These are phyloP conservation scores for Fusarium luffae DNA, from an alignment of 2,329 filamentous ascomycete genomes.

Conservation along the genomic window DNA sequence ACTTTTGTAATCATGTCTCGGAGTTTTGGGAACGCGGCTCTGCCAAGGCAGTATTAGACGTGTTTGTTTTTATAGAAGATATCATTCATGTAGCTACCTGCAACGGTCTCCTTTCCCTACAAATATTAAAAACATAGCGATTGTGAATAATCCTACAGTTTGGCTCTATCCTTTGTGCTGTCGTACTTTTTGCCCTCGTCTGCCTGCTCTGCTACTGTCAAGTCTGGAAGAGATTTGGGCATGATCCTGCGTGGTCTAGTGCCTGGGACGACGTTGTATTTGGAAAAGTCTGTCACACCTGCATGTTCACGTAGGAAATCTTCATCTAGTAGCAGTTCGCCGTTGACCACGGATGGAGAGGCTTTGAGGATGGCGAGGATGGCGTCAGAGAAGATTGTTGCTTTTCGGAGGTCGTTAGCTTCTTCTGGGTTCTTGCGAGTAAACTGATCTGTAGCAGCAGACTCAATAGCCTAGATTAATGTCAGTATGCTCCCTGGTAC, in stretches of 20 bases:
- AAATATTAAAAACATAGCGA: conserved; percentile 24
- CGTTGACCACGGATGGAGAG: conserved; percentile 72
- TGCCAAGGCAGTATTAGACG: conserved; percentile 39
- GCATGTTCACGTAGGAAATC: conserved; percentile 77
- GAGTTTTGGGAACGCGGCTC: conserved; percentile 38
- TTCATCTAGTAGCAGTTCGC: conserved; percentile 78
- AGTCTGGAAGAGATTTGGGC: conserved; percentile 74
- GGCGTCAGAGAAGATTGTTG: conserved; percentile 83
- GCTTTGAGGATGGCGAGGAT: conserved; percentile 76
- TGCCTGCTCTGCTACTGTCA: conserved; percentile 80
- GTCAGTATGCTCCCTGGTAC: neutral
- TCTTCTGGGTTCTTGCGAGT: conserved; percentile 58
- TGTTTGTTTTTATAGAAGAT: conserved; percentile 38
- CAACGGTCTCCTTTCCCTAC: conserved; percentile 19
- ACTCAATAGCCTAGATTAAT: conserved; percentile 71
- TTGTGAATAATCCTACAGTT: conserved; percentile 49
- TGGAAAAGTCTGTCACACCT: conserved; percentile 75
- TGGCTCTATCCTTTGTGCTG: conserved; percentile 62
- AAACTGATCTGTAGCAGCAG: conserved; percentile 73
- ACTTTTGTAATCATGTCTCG: conserved; percentile 34
- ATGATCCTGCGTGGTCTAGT: conserved; percentile 78
- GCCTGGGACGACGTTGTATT: conserved; percentile 76
- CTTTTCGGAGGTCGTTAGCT: conserved; percentile 70
- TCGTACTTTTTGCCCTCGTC: conserved; percentile 81
- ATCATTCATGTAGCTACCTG: conserved; percentile 33